Evolutionary conservation across 1,284 basidiomycete species (phyloP).

Genomic region (Moniliella sp.): DNA sequence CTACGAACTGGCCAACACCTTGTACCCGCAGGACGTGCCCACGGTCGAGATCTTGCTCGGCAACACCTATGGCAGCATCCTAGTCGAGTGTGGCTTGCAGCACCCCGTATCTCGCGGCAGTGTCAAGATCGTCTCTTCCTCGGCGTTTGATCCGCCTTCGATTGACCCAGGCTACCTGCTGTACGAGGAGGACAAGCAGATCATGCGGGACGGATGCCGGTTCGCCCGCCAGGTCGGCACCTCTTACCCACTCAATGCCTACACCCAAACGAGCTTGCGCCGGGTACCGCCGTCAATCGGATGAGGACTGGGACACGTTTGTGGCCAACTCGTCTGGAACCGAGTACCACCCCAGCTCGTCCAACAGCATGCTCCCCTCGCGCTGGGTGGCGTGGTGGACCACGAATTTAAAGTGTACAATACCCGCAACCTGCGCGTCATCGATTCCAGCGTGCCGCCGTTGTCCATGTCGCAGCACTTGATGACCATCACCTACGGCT

Average conservation of each 20-base stretch:
- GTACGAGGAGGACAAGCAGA: constrained; percentile 10
- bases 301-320: constrained; percentile 11
- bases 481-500: constrained; percentile 45
- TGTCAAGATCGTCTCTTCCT: constrained; percentile 10
- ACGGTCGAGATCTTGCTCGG: constrained; percentile 19
- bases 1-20: constrained; percentile 35
- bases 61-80: constrained; percentile 9
- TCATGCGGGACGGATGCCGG: constrained; percentile 14
- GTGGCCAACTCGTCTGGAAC: constrained; percentile 23
- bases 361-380: constrained; percentile 47
- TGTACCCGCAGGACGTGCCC: constrained; percentile 8
- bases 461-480: constrained; percentile 35
- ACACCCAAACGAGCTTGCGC: constrained; percentile 5
- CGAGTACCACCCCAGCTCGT: constrained; percentile 40
- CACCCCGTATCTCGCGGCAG: constrained; percentile 23
- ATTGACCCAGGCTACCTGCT: constrained; percentile 22
- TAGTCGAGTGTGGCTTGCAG: constrained; percentile 16
- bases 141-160: constrained; percentile 12
- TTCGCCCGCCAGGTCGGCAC: constrained; percentile 12
- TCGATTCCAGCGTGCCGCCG: constrained; percentile 35
- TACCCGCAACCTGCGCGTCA: constrained; percentile 42
- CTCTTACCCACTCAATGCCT: constrained; percentile 6
- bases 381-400: constrained; percentile 47
- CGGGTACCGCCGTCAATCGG: constrained; percentile 6
- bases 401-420: constrained; percentile 46